Base-by-base conservation (phyloP, 345 rosid genomes). In the Gossypium longicalyx region DNA sequence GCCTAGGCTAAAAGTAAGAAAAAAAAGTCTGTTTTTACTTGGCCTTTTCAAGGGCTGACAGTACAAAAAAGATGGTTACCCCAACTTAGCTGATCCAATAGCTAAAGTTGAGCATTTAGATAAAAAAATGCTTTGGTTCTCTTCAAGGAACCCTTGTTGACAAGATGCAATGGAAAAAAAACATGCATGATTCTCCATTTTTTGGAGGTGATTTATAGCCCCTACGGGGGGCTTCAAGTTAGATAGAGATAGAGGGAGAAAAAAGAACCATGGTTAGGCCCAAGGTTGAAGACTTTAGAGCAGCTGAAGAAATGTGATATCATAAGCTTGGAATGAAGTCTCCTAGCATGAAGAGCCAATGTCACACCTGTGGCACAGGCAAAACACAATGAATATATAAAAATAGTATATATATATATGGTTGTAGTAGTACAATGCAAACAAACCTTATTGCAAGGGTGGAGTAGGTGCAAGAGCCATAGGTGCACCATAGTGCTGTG, bases 291-390 rank as follows among this genome's bases (percentile, higher is more conserved):
- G 80, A 82, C 86, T 81, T 85, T 82, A 67, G 80, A 78, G 78
- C 81, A 72, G 70, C 62, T 76, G 83, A 70, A 48, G 75, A 49
- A 51, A 64, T 56, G 45, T 59, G 10, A 11, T 45, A 45, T 45
- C 49, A 11, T 45, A 45, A 53, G 78, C 71, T 71, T 47, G 77
- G 75, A 74, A 48, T 77, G 77, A 70, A 34, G 68, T 77, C 77
- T 77, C 82, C 77, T 86, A 91, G 64, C 87, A 80, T 78, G 91
- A 62, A 87, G 85, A 69, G 94, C 86, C 83, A 76, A 75, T 76
- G 85, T 87, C 87, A 94, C 86, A 94, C 98, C 97, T 92, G 98
- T 76, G 93, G 97, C 83, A 90, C 92, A 86, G 1, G 97, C 98
- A 87, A 90, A 92, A 83, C 97, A 92, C 84, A 94, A 97, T 94